Evolutionary conservation across 2,329 filamentous ascomycete species (phyloP), one percentile per base, ranked within the genome.

Genomic region (Aquanectria penicillioides): DNA sequence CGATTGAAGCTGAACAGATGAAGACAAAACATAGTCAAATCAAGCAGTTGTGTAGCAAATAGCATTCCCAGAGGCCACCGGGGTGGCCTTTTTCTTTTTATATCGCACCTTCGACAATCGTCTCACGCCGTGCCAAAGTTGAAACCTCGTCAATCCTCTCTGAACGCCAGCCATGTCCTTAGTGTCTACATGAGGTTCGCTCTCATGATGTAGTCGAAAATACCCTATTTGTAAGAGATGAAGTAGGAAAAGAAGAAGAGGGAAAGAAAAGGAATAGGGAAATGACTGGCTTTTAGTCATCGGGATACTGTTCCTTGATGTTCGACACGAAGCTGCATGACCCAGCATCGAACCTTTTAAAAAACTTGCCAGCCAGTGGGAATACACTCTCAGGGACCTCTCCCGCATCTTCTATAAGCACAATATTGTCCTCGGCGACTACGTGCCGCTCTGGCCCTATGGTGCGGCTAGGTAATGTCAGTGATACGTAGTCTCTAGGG

Each of bases 261-360:
- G 40, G 22, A 25, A 36, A 17, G 40, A 15, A n/a, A 34, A 29
- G 13, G 41, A 8, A 11, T 22, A 13, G 25, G 15, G 20, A n/a
- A 26, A 12, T 22, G 2, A 25, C 23, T n/a, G 22, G 36, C 41
- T 12, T 31, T 71, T 63, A 97, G 75, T 96, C 92, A 71, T 97
- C 90, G 1, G 94, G 94, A 75, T 93, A 97, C 70, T 94, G 88
- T 67, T 96, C 92, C 66, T 78, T 77, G 26, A 85, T 71, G 74
- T 97, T 98, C 67, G 93, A 97, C 26, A 97, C 83, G 77, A 98
- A 99, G 4, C 77, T 81, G 65, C 86, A 86, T 0, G 77, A 81
- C 28, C 78, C 79, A 5, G 74, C 71, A 75, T 97, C 92, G 82
- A 93, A 98, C 36, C 93, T 83, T 75, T 92, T 96, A 75, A 99